A percentile compares a stretch with the other conserved stretches of the same genome.
Conservation (phyloP, 331 rosid species). For the Rhamnella rubrinervis region DNA sequence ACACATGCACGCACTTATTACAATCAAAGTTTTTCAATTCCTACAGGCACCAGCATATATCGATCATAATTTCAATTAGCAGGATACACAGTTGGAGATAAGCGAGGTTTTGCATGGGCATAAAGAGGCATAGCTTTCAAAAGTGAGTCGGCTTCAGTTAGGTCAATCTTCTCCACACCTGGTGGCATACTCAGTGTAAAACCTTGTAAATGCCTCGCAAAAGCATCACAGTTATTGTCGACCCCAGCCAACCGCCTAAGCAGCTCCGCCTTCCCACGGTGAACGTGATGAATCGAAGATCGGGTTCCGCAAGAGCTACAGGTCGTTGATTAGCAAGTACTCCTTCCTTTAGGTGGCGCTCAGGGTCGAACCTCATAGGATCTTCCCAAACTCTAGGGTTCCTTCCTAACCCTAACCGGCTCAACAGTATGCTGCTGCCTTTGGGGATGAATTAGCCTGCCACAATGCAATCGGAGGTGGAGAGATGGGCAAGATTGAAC, state of each 20-base stretch:
- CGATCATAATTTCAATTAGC: too few species aligned
- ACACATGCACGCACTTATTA: too few species aligned
- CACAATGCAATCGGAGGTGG: slow-evolving; percentile 16
- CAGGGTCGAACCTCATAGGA: slow-evolving; percentile 28
- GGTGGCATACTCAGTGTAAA: slow-evolving; percentile 41
- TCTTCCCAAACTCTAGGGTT: slow-evolving; percentile 43
- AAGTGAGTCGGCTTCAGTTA: slow-evolving; percentile 18
- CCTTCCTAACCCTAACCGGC: slow-evolving; percentile 32
- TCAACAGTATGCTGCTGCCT: slow-evolving; percentile 38
- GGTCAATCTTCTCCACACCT: slow-evolving; percentile 11
- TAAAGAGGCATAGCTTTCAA: neutral
- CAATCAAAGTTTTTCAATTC: too few species aligned
- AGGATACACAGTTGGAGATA: slow-evolving; percentile 5
- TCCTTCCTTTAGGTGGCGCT: too few species aligned
- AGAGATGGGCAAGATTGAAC: slow-evolving; percentile 35
- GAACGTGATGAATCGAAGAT: slow-evolving; percentile 36
- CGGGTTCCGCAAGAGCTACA: slow-evolving; percentile 22
- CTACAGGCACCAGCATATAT: too few species aligned
- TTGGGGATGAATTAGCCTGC: slow-evolving; percentile 44
- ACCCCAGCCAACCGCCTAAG: slow-evolving; percentile 27
- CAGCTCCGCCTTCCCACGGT: slow-evolving; percentile 41
- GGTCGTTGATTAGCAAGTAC: neutral
- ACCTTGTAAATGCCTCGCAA: slow-evolving; percentile 51
- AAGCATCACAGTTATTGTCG: slow-evolving; percentile 34
- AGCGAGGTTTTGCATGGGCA: slow-evolving; percentile 21